Evolutionary conservation across 2,329 filamentous ascomycete species (phyloP).

Genomic region (Massarina eburnea): DNA sequence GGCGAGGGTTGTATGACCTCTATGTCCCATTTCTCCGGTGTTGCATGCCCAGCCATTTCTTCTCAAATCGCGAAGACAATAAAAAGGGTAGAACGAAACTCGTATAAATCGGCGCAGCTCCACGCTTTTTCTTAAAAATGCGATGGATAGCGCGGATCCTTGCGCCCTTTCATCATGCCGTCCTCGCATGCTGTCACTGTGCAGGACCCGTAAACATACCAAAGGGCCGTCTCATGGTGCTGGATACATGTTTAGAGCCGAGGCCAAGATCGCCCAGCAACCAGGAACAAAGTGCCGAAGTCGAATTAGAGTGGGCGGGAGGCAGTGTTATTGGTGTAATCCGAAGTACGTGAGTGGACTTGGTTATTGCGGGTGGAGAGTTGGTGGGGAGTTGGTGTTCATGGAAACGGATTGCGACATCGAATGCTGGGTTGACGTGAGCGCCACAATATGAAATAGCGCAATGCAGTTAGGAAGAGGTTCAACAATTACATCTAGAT

Average conservation of each 20-base stretch:
- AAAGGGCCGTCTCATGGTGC: neutral
- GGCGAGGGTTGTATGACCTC: constrained; percentile 21
- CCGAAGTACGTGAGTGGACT: constrained; percentile 5
- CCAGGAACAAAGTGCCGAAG: constrained; percentile 3
- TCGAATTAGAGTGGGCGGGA: constrained; percentile 12
- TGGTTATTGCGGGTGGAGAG: constrained; percentile 8
- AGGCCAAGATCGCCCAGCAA: constrained; percentile 7
- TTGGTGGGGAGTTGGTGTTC: constrained; percentile 6
- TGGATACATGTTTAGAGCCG: neutral
- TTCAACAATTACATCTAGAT: too few relatives aligned
- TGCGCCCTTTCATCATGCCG: neutral
- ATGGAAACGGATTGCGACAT: constrained; percentile 21
- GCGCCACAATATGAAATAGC: neutral
- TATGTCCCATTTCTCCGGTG: constrained; percentile 14
- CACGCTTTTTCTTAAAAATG: neutral
- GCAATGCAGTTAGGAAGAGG: neutral
- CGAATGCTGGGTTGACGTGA: constrained; percentile 23
- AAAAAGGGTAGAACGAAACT: neutral
- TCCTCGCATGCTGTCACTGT: neutral
- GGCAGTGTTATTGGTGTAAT: constrained; percentile 20
- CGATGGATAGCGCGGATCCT: neutral
- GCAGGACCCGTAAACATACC: neutral
- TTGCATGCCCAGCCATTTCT: constrained; percentile 12
- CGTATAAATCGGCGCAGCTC: neutral
- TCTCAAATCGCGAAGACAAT: neutral